Conservation (phyloP, 352 stramenopile genomes). For the Phytophthora megakarya region DNA sequence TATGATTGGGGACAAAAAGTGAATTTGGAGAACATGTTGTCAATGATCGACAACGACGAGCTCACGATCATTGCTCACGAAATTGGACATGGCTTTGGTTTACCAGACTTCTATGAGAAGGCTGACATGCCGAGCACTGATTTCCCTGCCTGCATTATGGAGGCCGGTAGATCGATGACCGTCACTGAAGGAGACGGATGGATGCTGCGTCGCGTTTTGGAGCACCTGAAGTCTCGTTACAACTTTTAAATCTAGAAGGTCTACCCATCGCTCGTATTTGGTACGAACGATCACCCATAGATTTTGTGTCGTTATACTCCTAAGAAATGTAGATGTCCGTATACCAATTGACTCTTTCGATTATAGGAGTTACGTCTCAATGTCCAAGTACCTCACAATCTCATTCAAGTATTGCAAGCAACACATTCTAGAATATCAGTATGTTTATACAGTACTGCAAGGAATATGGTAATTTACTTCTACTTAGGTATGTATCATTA, state of each 20-base stretch:
- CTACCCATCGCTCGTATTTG: not conserved
- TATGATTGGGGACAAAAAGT: conserved; percentile 36
- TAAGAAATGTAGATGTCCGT: not conserved
- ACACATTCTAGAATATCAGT: too few relatives aligned
- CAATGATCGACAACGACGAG: conserved; percentile 19
- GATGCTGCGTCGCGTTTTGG: conserved; percentile 18
- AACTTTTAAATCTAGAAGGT: conserved; percentile 1
- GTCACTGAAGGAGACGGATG: conserved; percentile 1
- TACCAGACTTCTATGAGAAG: conserved; percentile 19
- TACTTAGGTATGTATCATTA: too few relatives aligned
- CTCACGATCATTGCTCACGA: conserved; percentile 36
- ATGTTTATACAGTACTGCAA: too few relatives aligned
- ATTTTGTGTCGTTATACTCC: not conserved
- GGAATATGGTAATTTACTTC: too few relatives aligned
- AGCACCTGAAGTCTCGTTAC: conserved; percentile 20
- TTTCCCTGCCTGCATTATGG: conserved; percentile 16
- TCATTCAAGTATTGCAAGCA: too few relatives aligned
- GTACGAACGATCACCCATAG: not conserved
- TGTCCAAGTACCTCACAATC: too few relatives aligned
- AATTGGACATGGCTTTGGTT: conserved; percentile 37
- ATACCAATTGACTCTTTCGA: too few relatives aligned
- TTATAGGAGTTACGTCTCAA: too few relatives aligned
- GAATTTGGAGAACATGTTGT: conserved; percentile 28
- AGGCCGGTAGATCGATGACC: conserved; percentile 8
- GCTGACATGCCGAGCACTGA: conserved; percentile 5